A percentile compares a stretch with the other conserved stretches of the same genome.
phyloP scores from a whole-genome alignment of 371 early-diverging fungal species.

The Syncephalastrum contaminatum region DNA sequence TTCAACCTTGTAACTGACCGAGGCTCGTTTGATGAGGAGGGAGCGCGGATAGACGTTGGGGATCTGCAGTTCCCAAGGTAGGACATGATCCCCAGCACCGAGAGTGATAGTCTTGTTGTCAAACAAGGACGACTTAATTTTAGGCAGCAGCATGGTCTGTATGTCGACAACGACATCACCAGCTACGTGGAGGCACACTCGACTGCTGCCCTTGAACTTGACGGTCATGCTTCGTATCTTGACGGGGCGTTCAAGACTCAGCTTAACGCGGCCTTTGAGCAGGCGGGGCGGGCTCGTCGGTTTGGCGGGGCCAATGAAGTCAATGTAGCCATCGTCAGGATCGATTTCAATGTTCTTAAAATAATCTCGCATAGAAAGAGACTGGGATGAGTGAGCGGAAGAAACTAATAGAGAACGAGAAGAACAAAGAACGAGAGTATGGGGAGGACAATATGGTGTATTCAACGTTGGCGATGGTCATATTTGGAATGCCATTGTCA shows the following conservation, averaged over 20 bases:
- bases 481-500: too few species aligned
- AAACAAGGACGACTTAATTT: conserved; percentile 28
- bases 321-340: conserved; percentile 32
- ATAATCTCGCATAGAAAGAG: conserved; percentile 34
- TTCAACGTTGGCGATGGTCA: neutral
- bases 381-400: conserved; percentile 4
- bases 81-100: conserved; percentile 28
- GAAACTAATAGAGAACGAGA: conserved; percentile 3
- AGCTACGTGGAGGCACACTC: conserved; percentile 14
- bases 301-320: conserved; percentile 39
- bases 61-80: conserved; percentile 34
- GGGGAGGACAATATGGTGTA: neutral
- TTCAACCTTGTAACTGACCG: conserved; percentile 30
- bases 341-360: conserved; percentile 39
- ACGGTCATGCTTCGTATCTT: conserved; percentile 37
- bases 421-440: conserved; percentile 6
- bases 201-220: conserved; percentile 46
- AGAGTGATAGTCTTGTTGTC: conserved; percentile 20
- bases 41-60: conserved; percentile 43
- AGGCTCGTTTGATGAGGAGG: conserved; percentile 30
- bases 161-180: conserved; percentile 14
- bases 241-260: conserved; percentile 28
- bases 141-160: conserved; percentile 25
- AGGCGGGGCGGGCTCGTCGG: conserved; percentile 10
- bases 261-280: conserved; percentile 30